Evolutionary conservation across 345 rosid genomes (phyloP).

Genomic region (Hirschfeldia incana): DNA sequence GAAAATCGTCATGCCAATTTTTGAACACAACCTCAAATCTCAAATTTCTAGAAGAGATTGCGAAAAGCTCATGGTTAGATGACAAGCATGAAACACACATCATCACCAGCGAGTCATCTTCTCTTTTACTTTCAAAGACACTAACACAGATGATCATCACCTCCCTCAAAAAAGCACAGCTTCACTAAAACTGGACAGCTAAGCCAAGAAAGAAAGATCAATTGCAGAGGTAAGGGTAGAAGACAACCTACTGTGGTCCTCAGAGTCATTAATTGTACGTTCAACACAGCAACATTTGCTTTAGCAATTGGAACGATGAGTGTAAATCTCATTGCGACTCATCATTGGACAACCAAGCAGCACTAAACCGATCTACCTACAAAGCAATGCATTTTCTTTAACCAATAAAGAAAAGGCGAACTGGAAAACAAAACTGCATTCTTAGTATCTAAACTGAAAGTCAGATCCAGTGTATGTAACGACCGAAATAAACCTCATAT

Average conservation of each 20-base stretch:
- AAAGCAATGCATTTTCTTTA: neutral
- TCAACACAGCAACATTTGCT: constrained; percentile 37
- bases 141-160: neutral
- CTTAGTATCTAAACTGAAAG: neutral
- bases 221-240: neutral
- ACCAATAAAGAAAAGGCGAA: neutral
- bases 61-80: constrained; percentile 1
- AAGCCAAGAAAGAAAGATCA: neutral
- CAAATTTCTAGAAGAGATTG: neutral
- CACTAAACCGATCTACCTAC: neutral
- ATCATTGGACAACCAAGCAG: constrained; percentile 27
- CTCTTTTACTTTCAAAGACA: neutral
- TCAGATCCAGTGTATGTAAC: neutral
- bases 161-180: neutral
- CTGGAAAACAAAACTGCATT: neutral
- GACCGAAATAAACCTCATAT: neutral
- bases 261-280: constrained; percentile 29
- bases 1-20: too few relatives aligned
- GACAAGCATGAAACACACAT: neutral
- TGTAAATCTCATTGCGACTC: constrained; percentile 27
- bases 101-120: neutral
- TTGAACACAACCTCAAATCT: neutral
- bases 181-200: neutral
- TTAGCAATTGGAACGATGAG: constrained; percentile 44
- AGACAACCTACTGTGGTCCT: constrained; percentile 9